phyloP scores from a whole-genome alignment of 2,329 filamentous ascomycete species.

The Oidium heveae region DNA sequence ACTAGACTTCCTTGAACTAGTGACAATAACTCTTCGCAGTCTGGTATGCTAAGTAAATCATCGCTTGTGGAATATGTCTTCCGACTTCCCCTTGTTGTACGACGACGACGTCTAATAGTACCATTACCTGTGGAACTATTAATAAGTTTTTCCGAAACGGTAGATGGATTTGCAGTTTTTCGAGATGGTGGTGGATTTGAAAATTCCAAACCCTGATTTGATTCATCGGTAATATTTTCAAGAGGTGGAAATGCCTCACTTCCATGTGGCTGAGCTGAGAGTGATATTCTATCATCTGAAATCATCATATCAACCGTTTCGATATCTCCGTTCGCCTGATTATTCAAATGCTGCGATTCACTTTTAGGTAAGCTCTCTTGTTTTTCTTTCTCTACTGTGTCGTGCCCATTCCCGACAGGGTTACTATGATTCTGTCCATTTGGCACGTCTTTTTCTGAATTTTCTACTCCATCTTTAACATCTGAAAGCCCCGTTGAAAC shows the following conservation, averaged over 20 bases:
- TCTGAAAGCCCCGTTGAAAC: constrained; percentile 2
- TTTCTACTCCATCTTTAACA: constrained; percentile 6
- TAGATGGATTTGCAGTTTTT: constrained; percentile 25
- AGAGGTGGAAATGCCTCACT: constrained; percentile 23
- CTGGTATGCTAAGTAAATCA: constrained; percentile 47
- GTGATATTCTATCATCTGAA: constrained; percentile 15
- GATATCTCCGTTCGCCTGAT: constrained; percentile 7
- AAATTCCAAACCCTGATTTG: constrained; percentile 8
- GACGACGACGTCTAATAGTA: constrained; percentile 28
- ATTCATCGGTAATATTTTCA: constrained; percentile 13
- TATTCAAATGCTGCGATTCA: constrained; percentile 5
- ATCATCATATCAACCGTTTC: constrained; percentile 7
- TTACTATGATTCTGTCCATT: constrained; percentile 4
- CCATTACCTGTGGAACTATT: constrained; percentile 2
- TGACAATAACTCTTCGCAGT: constrained; percentile 59
- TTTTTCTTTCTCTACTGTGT: constrained; percentile 10
- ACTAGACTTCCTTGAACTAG: constrained; percentile 76
- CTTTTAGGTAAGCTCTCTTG: constrained; percentile 6
- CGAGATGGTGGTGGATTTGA: constrained; percentile 19
- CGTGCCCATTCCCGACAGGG: constrained; percentile 9
- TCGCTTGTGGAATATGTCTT: constrained; percentile 39
- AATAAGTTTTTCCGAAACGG: constrained; percentile 4
- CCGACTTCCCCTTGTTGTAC: constrained; percentile 37
- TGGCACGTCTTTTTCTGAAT: constrained; percentile 8
- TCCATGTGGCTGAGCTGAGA: constrained; percentile 19